Conservation (phyloP, 2,329 filamentous ascomycete genomes). For the Cercospora nicotianae region DNA sequence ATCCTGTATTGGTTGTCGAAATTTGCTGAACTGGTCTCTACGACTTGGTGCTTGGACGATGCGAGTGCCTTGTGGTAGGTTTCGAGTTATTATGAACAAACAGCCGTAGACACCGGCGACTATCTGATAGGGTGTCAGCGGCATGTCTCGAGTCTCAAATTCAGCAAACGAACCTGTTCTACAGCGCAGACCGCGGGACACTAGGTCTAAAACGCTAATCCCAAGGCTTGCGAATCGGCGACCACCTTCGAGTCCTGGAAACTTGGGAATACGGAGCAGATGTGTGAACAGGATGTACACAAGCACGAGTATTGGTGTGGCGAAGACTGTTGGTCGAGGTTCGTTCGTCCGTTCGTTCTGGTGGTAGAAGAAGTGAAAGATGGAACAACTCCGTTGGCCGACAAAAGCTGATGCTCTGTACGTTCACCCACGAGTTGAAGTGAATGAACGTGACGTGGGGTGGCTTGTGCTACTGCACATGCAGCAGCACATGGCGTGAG, state of each 20-base stretch:
- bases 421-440: background rate
- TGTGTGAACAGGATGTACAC: background rate
- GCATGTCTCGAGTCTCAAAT: background rate
- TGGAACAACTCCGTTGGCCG: background rate
- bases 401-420: background rate
- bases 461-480: background rate
- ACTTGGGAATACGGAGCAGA: background rate
- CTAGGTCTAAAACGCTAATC: background rate
- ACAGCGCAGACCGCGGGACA: background rate
- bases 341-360: background rate
- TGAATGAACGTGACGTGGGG: background rate
- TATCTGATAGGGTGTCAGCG: background rate
- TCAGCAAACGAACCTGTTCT: background rate
- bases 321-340: background rate
- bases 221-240: background rate
- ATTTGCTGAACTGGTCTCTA: background rate
- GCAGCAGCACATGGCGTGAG: background rate
- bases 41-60: background rate
- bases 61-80: background rate
- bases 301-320: background rate
- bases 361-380: background rate
- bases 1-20: background rate
- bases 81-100: background rate
- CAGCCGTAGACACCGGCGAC: background rate
- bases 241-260: background rate